A percentile compares a stretch with the other conserved stretches of the same genome.
These are phyloP conservation scores for Rhododendron kiyosumense DNA, from an alignment of 148 eudicot species.

Conservation along the genomic window DNA sequence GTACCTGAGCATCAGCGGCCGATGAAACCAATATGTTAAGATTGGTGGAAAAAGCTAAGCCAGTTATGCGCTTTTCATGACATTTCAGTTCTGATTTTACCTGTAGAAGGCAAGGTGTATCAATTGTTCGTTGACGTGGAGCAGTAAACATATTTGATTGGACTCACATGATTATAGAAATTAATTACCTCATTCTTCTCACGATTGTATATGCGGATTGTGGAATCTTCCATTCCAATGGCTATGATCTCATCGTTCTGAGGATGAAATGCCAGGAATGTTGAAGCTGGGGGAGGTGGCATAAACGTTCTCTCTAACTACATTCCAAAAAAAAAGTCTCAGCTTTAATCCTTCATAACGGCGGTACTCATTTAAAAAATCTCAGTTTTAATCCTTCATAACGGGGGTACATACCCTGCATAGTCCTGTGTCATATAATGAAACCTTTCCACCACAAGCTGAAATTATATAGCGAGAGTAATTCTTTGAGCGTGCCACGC, in stretches of 20 bases:
- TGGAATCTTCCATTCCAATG: constrained; percentile 95
- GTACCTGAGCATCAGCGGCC: constrained; percentile 90
- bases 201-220: constrained; percentile 82
- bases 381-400: too few species aligned
- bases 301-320: constrained; percentile 85
- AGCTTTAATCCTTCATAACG: background rate
- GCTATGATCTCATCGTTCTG: constrained; percentile 85
- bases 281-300: constrained; percentile 88
- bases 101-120: constrained; percentile 17
- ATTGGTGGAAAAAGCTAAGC: constrained; percentile 67
- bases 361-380: constrained; percentile 14
- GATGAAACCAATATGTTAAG: constrained; percentile 74
- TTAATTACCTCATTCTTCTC: constrained; percentile 71
- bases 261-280: constrained; percentile 88
- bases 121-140: background rate
- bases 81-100: constrained; percentile 72
- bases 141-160: background rate
- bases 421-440: too few species aligned
- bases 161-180: background rate
- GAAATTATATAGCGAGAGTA: constrained; percentile 83
- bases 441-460: constrained; percentile 69
- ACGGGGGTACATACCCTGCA: too few species aligned
- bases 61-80: constrained; percentile 68
- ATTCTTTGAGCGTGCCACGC: constrained; percentile 88
- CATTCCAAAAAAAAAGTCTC: constrained; percentile 12